Conservation (phyloP, 495 filamentous ascomycete genomes). For the Monascus purpureus region DNA sequence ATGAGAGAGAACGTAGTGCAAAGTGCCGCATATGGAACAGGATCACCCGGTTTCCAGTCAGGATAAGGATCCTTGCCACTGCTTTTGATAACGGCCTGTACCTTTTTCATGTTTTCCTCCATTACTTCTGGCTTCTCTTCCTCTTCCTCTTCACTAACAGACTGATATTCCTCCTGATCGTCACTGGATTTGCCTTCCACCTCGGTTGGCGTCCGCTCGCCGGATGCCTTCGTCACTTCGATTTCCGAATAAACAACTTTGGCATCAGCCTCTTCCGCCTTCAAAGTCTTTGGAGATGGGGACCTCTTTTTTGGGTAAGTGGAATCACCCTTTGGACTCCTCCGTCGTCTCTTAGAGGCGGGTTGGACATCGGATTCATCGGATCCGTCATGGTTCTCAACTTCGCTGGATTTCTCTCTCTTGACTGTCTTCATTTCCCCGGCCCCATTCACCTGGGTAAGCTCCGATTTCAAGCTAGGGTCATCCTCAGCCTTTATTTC, state of each 20-base stretch:
- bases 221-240: constrained; percentile 18
- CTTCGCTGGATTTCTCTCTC: constrained; percentile 20
- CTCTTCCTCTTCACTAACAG: constrained; percentile 43
- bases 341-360: constrained; percentile 28
- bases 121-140: constrained; percentile 64
- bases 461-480: constrained; percentile 10
- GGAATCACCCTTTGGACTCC: constrained; percentile 5
- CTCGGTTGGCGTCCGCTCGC: constrained; percentile 22
- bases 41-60: constrained; percentile 79
- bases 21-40: constrained; percentile 87
- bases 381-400: constrained; percentile 32
- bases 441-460: constrained; percentile 9
- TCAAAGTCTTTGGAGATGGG: constrained; percentile 13
- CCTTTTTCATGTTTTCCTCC: constrained; percentile 64
- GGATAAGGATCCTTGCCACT: constrained; percentile 70
- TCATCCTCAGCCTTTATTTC: constrained; percentile 20
- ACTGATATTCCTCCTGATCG: constrained; percentile 34
- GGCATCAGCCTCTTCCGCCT: constrained; percentile 7
- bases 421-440: constrained; percentile 19
- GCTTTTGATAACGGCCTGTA: constrained; percentile 61
- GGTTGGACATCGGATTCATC: constrained; percentile 42
- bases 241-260: constrained; percentile 12
- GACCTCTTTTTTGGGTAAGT: constrained; percentile 12
- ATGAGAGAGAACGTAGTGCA: constrained; percentile 89
- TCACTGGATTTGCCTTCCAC: constrained; percentile 22